phyloP scores from a whole-genome alignment of 805 yeast genomes.

The Torulaspora delbrueckii region DNA sequence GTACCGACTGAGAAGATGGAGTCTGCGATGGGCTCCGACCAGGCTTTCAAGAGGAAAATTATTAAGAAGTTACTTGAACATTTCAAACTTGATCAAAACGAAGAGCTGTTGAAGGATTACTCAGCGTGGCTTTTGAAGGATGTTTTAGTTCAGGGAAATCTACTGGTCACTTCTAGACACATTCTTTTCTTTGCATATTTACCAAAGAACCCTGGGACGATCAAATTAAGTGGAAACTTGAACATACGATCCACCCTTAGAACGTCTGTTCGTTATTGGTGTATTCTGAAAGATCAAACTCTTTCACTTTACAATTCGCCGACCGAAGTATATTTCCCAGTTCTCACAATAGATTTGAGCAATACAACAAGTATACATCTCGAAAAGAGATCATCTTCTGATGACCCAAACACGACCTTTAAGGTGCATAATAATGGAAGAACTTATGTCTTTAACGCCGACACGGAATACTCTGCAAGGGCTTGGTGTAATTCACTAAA shows the following conservation, averaged over 20 bases:
- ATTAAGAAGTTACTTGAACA: constrained; percentile 4
- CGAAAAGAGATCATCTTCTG: constrained; percentile 10
- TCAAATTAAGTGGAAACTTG: constrained; percentile 48
- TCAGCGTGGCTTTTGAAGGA: constrained; percentile 79
- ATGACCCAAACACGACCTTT: constrained; percentile 43
- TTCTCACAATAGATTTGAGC: constrained; percentile 64
- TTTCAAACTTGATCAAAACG: constrained; percentile 49
- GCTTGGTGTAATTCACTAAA: constrained; percentile 74
- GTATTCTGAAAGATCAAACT: constrained; percentile 63
- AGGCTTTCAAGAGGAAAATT: background rate
- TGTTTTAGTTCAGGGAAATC: constrained; percentile 80
- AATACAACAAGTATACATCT: constrained; percentile 59
- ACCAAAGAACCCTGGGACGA: constrained; percentile 46
- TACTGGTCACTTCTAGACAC: constrained; percentile 61
- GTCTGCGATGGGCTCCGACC: background rate
- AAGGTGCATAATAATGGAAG: constrained; percentile 53
- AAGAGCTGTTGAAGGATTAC: constrained; percentile 54
- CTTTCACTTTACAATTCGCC: constrained; percentile 65
- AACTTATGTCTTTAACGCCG: constrained; percentile 65
- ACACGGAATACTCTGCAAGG: constrained; percentile 65
- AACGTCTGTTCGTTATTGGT: constrained; percentile 60
- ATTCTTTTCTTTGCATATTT: constrained; percentile 74
- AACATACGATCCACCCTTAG: constrained; percentile 37
- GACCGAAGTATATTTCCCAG: constrained; percentile 81
- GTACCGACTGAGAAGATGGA: constrained; percentile 6